Percentiles rank a stretch among this genome's conserved stretches.
These are phyloP conservation scores for Phytomonas francai DNA, from an alignment of 208 protist genomes.

Conservation along the genomic window DNA sequence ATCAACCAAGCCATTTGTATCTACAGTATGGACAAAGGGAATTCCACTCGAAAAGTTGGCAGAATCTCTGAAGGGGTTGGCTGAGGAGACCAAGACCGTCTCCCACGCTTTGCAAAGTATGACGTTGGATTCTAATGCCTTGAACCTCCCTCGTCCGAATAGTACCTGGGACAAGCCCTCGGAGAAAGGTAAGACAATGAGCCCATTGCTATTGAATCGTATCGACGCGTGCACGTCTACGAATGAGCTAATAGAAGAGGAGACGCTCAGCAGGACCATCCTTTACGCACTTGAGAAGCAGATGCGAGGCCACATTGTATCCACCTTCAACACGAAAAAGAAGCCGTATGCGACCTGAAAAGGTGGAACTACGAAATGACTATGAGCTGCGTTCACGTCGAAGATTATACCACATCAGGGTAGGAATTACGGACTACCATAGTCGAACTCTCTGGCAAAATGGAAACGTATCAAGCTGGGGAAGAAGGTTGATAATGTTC, in stretches of 20 bases:
- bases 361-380: background rate
- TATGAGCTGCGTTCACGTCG: background rate
- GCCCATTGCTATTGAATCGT: background rate
- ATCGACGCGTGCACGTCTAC: background rate
- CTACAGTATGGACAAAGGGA: background rate
- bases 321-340: background rate
- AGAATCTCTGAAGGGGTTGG: background rate
- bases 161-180: background rate
- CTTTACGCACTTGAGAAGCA: conserved; percentile 33
- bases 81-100: background rate
- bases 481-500: background rate
- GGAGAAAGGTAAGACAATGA: background rate
- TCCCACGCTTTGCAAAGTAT: background rate
- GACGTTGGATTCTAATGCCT: background rate
- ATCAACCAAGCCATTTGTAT: background rate
- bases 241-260: conserved; percentile 20
- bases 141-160: background rate
- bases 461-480: background rate
- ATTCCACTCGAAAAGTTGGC: background rate
- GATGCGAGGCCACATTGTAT: conserved; percentile 24
- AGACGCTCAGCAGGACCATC: conserved; percentile 36
- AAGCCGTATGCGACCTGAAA: background rate
- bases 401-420: background rate
- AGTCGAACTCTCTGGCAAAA: background rate
- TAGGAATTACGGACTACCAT: background rate